A percentile compares a stretch with the other conserved stretches of the same genome.
Conservation (phyloP, 495 filamentous ascomycete species). For the Wilcoxina mikolae region DNA sequence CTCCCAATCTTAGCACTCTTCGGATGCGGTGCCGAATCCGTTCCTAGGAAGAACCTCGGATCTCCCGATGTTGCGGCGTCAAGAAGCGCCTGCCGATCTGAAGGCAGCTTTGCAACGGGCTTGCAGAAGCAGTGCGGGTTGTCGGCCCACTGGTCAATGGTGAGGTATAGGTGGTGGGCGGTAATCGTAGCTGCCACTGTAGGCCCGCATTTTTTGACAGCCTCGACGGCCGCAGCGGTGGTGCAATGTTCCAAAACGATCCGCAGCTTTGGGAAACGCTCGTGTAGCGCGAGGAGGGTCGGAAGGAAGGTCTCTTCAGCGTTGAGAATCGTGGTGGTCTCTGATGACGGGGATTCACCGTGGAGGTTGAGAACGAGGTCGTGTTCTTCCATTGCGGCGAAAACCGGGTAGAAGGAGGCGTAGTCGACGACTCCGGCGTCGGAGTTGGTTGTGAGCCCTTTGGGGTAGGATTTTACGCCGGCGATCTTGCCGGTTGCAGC, state of each 20-base stretch:
- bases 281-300: slow-evolving; percentile 52
- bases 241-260: slow-evolving; percentile 77
- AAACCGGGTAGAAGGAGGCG: slow-evolving; percentile 56
- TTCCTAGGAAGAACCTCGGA: slow-evolving; percentile 70
- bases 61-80: slow-evolving; percentile 50
- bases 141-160: slow-evolving; percentile 57
- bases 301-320: slow-evolving; percentile 74
- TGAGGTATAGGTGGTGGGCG: slow-evolving; percentile 68
- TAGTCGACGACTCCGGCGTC: slow-evolving; percentile 64
- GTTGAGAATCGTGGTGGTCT: slow-evolving; percentile 49
- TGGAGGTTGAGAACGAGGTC: slow-evolving; percentile 49
- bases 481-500: slow-evolving; percentile 43
- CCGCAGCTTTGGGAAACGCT: slow-evolving; percentile 60
- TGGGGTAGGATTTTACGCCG: slow-evolving; percentile 56
- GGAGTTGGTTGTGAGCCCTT: slow-evolving; percentile 71
- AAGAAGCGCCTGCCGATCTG: slow-evolving; percentile 61
- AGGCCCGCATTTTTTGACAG: slow-evolving; percentile 58
- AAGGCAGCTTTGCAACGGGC: slow-evolving; percentile 57
- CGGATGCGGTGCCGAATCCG: slow-evolving; percentile 64
- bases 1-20: slow-evolving; percentile 52
- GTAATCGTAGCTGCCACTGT: slow-evolving; percentile 60
- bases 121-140: slow-evolving; percentile 82
- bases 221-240: slow-evolving; percentile 63
- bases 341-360: slow-evolving; percentile 38
- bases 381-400: slow-evolving; percentile 60